Base-by-base conservation (phyloP, 1,139 yeast species). In the Kodamaea derodonti region DNA sequence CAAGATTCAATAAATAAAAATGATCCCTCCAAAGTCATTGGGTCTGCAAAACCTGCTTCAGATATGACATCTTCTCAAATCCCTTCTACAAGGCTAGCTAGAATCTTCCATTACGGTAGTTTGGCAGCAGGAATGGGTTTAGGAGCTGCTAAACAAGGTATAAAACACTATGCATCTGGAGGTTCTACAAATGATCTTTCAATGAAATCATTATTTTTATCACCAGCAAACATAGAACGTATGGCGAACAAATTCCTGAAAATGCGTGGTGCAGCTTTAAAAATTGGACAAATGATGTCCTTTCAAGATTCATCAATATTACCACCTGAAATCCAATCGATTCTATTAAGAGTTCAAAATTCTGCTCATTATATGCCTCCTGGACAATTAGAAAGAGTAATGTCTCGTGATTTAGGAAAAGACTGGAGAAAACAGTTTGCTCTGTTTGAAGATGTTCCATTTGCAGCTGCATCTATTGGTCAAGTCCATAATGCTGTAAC, bases 211-310 rank as follows among this genome's bases (percentile, higher is more conserved):
- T 58, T 88, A 31, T 65, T 94, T 3, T 67, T 92, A 45, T 81
- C 87, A 4, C 90, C 95, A 2, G 75, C 77, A 18, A 92, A 92
- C 56, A 80, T 92, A 32, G 96, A 92, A 50, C 65, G 95, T 35
- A 77, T 92, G 69, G 95, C 95, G 12, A 78, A 75, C 46, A 88
- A 87, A 56, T 78, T 92, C 49, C 80, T 94, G 35, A 80, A 85
- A 53, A 92, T 92, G 99, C 75, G 99, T 54, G 99, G 99, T 11
- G 99, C 98, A 3, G 99, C 98, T 3, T 70, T 92, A 51, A 92
- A 92, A 55, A 75, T 92, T 35, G 99, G 98, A 12, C 99, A 92
- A 62, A 78, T 92, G 82, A 66, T 94, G 58, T 86, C 96, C 3
- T 90, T 92, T 58, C 98, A 92, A 60, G 98, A 85, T 58, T 78